Conservation (phyloP, 768 basidiomycete genomes). For the Suillus sp. region DNA sequence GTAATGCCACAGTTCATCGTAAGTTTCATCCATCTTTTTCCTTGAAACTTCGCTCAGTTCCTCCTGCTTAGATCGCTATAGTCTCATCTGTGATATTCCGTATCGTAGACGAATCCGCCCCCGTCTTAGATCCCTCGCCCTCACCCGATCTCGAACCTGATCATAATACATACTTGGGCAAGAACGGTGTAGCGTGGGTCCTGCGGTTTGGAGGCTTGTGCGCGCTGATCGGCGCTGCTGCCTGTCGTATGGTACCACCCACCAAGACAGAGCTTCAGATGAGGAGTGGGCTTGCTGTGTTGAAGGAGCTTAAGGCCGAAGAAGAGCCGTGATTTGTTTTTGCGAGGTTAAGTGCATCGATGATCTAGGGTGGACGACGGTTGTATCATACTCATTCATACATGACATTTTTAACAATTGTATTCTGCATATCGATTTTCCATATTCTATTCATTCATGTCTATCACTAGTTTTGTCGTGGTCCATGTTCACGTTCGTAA, state of each 20-base stretch:
- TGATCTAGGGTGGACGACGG: neutral
- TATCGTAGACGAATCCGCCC: constrained; percentile 59
- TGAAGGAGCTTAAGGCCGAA: constrained; percentile 74
- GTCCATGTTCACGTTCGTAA: neutral
- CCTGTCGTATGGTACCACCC: constrained; percentile 81
- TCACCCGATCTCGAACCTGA: constrained; percentile 43
- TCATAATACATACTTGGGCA: constrained; percentile 67
- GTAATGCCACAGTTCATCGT: constrained; percentile 95
- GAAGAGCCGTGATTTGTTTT: constrained; percentile 38
- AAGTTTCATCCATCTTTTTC: constrained; percentile 34
- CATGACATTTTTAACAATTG: neutral
- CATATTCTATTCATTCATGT: constrained; percentile 1
- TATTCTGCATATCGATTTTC: constrained; percentile 10
- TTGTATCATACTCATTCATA: neutral
- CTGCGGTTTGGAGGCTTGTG: constrained; percentile 90
- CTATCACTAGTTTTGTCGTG: neutral
- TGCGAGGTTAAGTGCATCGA: constrained; percentile 17
- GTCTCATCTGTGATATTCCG: constrained; percentile 88
- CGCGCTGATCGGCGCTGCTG: constrained; percentile 74
- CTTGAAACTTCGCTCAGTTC: neutral
- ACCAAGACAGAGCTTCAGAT: constrained; percentile 93
- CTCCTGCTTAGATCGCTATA: constrained; percentile 66
- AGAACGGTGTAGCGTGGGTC: constrained; percentile 93
- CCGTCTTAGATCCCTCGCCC: constrained; percentile 9
- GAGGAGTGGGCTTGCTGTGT: constrained; percentile 75